phyloP scores from a whole-genome alignment of 2,329 filamentous ascomycete species.

The Dothideomycetes sp. region DNA sequence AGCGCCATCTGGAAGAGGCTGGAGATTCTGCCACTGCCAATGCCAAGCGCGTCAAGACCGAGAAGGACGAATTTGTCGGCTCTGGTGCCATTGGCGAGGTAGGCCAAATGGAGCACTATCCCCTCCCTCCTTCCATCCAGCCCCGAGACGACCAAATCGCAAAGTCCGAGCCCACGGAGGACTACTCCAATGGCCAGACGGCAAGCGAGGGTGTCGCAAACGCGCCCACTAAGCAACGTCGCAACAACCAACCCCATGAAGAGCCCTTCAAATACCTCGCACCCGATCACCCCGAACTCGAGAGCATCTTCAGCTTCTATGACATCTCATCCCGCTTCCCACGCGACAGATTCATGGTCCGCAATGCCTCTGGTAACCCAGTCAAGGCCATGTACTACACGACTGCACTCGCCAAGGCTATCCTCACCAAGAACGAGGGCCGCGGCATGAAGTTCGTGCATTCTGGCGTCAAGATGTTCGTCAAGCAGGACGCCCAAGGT shows the following conservation, averaged over 20 bases:
- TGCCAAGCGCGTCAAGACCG: conserved; percentile 26
- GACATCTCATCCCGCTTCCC: conserved; percentile 75
- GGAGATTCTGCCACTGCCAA: conserved; percentile 16
- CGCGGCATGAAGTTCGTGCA: conserved; percentile 92
- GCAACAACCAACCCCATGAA: conserved; percentile 49
- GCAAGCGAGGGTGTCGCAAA: conserved; percentile 1
- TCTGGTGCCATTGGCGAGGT: conserved; percentile 12
- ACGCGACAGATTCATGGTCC: conserved; percentile 85
- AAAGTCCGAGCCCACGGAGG: conserved; percentile 4
- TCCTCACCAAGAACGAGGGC: conserved; percentile 78
- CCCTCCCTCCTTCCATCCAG: conserved; percentile 12
- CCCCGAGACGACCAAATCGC: conserved; percentile 7
- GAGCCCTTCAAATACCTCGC: conserved; percentile 91
- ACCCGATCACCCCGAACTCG: conserved; percentile 62
- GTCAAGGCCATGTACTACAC: conserved; percentile 97
- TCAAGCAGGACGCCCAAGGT: conserved; percentile 88
- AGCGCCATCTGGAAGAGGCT: conserved; percentile 29
- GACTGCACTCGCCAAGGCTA: conserved; percentile 69
- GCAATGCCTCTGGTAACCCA: conserved; percentile 78
- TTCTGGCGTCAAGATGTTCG: conserved; percentile 96
- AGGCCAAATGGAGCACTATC: conserved; percentile 15
- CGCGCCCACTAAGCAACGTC: conserved; percentile 12
- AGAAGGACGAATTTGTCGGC: conserved; percentile 14
- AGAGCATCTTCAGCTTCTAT: conserved; percentile 75
- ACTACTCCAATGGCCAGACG: background rate